Conservation (phyloP, 768 basidiomycete species). For the Scleroderma bovista region DNA sequence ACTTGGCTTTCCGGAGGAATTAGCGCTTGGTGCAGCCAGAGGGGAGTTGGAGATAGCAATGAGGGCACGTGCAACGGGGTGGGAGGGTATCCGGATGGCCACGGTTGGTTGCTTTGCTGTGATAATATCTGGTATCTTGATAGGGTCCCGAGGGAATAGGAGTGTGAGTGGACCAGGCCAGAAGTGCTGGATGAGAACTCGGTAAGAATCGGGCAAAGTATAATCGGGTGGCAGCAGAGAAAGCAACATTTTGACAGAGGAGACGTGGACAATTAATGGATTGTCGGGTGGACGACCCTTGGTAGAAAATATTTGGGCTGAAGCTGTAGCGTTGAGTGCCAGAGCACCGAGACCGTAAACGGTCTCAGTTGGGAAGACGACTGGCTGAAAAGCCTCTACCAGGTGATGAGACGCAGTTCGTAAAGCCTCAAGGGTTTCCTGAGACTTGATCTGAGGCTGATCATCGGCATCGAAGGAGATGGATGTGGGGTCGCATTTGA, state of each 20-base stretch:
- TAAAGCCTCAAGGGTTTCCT: conserved; percentile 49
- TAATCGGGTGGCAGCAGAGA: conserved; percentile 67
- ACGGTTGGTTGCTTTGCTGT: conserved; percentile 79
- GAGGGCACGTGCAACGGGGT: conserved; percentile 86
- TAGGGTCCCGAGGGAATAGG: conserved; percentile 71
- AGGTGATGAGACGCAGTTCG: conserved; percentile 52
- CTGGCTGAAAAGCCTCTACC: conserved; percentile 42
- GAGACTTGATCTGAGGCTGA: conserved; percentile 43
- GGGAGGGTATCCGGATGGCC: conserved; percentile 91
- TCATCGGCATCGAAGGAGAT: conserved; percentile 51
- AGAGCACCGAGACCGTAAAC: conserved; percentile 96
- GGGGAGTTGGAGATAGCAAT: conserved; percentile 72
- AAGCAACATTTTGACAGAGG: conserved; percentile 75
- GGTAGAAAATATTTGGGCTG: conserved; percentile 70
- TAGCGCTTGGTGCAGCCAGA: conserved; percentile 92
- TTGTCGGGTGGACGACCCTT: conserved; percentile 95
- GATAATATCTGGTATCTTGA: conserved; percentile 63
- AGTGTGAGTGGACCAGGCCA: conserved; percentile 96
- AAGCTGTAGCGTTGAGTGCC: conserved; percentile 62
- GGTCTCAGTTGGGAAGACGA: conserved; percentile 96
- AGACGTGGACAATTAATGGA: conserved; percentile 95
- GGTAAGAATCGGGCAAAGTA: conserved; percentile 57
- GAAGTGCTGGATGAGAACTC: conserved; percentile 71
- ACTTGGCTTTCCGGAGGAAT: conserved; percentile 89
- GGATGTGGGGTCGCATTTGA: conserved; percentile 57